Conservation (phyloP, 768 basidiomycete species). For the Leucogyrophana mollusca region DNA sequence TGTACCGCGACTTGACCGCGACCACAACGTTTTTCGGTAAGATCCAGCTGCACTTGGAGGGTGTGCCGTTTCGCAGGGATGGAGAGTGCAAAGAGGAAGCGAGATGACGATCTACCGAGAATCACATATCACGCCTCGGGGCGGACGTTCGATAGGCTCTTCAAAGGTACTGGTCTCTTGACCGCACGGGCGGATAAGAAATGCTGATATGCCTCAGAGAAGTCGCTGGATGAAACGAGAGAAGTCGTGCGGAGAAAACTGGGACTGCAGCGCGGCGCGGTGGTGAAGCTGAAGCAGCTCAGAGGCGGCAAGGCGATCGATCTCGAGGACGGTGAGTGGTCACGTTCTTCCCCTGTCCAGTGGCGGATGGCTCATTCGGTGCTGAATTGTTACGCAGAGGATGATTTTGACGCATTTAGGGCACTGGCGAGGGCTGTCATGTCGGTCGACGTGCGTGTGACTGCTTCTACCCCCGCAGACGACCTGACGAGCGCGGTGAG, state of each 20-base stretch:
- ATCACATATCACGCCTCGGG: slow-evolving; percentile 37
- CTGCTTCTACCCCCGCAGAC: slow-evolving; percentile 8
- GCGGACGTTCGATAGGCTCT: slow-evolving; percentile 39
- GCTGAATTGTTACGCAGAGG: slow-evolving; percentile 45
- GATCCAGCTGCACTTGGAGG: no score
- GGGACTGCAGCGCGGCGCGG: slow-evolving; percentile 37
- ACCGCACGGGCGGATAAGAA: background rate
- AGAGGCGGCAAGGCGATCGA: slow-evolving; percentile 55
- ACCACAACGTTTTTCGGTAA: no score
- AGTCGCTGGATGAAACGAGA: slow-evolving; percentile 57
- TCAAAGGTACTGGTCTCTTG: slow-evolving; percentile 33
- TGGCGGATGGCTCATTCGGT: slow-evolving; percentile 5
- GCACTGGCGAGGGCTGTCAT: slow-evolving; percentile 39
- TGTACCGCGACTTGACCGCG: no score
- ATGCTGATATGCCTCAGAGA: slow-evolving; percentile 41
- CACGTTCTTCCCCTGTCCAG: background rate
- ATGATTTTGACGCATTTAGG: slow-evolving; percentile 76
- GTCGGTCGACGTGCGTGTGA: slow-evolving; percentile 39
- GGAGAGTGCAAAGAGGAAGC: slow-evolving; percentile 22
- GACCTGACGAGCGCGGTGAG: slow-evolving; percentile 7
- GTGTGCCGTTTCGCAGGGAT: no score
- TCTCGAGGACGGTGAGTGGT: slow-evolving; percentile 69
- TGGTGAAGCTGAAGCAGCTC: slow-evolving; percentile 48
- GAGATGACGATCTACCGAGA: slow-evolving; percentile 22
- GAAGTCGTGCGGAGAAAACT: slow-evolving; percentile 63